phyloP scores from a whole-genome alignment of 2,329 filamentous ascomycete species.

The Emergomyces africanus region DNA sequence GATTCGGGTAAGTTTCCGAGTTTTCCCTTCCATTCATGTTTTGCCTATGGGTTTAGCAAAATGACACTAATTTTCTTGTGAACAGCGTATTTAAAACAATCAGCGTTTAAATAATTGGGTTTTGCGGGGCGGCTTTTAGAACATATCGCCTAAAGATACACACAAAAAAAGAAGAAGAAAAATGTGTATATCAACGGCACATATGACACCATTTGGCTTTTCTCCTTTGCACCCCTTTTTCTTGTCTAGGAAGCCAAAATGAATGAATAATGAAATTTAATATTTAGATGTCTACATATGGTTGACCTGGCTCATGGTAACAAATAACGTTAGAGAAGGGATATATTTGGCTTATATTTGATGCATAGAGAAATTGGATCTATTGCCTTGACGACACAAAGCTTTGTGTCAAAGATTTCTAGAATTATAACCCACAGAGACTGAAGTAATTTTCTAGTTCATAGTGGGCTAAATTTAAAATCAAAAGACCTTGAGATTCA shows the following conservation, averaged over 20 bases:
- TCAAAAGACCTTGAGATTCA: background rate
- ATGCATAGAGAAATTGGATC: too few relatives aligned
- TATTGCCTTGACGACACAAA: too few relatives aligned
- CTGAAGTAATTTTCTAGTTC: background rate
- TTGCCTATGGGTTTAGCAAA: slow-evolving; percentile 5
- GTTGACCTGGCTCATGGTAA: background rate
- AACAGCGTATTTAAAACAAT: slow-evolving; percentile 67
- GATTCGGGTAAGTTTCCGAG: slow-evolving; percentile 51
- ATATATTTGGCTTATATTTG: background rate
- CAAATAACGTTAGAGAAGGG: background rate
- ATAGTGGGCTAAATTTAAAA: background rate
- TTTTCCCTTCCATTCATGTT: background rate
- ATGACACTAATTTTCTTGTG: slow-evolving; percentile 2
- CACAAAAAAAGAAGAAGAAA: background rate
- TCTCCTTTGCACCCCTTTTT: background rate
- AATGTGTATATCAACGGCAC: background rate
- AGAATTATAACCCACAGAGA: too few relatives aligned
- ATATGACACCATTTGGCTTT: background rate
- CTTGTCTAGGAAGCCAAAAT: background rate
- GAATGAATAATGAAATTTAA: background rate
- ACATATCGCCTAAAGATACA: background rate
- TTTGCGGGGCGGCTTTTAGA: background rate
- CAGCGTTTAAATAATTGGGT: slow-evolving; percentile 45
- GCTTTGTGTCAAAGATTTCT: too few relatives aligned
- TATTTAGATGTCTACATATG: background rate